phyloP scores from a whole-genome alignment of 176 grass and related monocot species.

The Rhynchospora tenuis region DNA sequence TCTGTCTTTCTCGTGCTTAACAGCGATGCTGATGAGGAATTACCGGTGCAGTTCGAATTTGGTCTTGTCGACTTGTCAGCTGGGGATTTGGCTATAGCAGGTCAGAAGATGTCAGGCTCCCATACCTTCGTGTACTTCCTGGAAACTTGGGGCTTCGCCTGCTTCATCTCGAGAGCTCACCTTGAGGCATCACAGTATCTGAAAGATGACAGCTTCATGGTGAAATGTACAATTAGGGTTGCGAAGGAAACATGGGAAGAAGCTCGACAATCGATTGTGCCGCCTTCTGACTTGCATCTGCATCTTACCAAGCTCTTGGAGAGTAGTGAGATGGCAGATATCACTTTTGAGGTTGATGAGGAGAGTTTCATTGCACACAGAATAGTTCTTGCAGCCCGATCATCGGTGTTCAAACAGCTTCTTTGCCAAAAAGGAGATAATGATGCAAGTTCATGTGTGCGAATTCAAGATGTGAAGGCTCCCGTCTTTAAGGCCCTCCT shows the following conservation, averaged over 20 bases:
- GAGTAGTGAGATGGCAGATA: background rate
- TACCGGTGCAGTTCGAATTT: background rate
- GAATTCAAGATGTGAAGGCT: background rate
- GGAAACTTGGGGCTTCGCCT: background rate
- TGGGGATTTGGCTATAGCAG: background rate
- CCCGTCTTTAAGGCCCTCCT: conserved; percentile 26
- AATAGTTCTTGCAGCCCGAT: conserved; percentile 15
- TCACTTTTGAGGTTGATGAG: background rate
- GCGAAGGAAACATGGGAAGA: background rate
- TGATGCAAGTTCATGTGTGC: background rate
- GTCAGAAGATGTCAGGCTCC: background rate
- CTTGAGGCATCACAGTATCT: background rate
- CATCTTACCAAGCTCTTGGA: conserved; percentile 5
- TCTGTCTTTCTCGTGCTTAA: background rate
- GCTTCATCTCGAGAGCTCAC: background rate
- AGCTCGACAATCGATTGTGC: background rate
- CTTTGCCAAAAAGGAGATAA: background rate
- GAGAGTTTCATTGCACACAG: conserved; percentile 9
- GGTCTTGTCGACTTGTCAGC: background rate
- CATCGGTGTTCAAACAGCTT: background rate
- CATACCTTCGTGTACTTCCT: background rate
- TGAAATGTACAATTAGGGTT: background rate
- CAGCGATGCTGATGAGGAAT: background rate
- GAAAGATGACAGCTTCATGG: background rate
- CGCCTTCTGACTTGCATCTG: background rate